These are phyloP conservation scores for Amyloporia xantha DNA, from an alignment of 768 basidiomycete species.

Conservation along the genomic window DNA sequence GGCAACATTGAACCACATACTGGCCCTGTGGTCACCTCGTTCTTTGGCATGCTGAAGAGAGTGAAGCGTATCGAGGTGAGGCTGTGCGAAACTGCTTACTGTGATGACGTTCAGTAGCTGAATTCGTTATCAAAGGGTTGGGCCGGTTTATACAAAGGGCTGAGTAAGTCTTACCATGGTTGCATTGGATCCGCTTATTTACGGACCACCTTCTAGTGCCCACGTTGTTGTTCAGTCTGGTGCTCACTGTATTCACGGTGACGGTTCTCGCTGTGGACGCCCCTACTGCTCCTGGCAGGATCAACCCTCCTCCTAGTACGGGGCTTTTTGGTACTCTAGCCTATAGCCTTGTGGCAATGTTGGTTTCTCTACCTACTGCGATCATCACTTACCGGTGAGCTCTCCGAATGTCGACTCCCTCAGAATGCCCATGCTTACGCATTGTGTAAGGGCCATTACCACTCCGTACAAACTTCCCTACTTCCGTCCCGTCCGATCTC, in stretches of 20 bases:
- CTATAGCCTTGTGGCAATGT: constrained; percentile 59
- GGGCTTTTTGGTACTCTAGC: constrained; percentile 55
- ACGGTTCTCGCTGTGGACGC: constrained; percentile 50
- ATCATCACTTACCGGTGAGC: constrained; percentile 73
- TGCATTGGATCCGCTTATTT: constrained; percentile 1
- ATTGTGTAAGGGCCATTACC: constrained; percentile 57
- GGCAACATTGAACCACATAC: constrained; percentile 72
- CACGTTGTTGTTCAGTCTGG: constrained; percentile 37
- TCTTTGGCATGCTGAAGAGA: constrained; percentile 65
- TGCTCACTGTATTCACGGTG: constrained; percentile 53
- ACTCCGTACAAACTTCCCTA: constrained; percentile 75
- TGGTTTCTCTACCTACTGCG: constrained; percentile 61
- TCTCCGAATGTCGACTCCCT: neutral
- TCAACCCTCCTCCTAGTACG: constrained; percentile 50
- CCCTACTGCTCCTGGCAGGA: constrained; percentile 53
- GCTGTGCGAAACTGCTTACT: neutral
- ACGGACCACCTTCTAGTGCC: constrained; percentile 34
- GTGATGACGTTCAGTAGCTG: neutral
- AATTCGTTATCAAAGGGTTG: constrained; percentile 40
- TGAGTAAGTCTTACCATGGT: constrained; percentile 41
- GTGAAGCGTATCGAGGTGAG: constrained; percentile 69
- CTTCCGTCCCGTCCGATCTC: constrained; percentile 46
- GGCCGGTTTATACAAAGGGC: constrained; percentile 75
- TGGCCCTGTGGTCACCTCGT: constrained; percentile 65
- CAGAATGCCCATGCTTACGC: neutral